Evolutionary conservation across 2,329 filamentous ascomycete species (phyloP), one percentile per base, ranked within the genome.

Genomic region (Ophidiomyces ophidiicola): DNA sequence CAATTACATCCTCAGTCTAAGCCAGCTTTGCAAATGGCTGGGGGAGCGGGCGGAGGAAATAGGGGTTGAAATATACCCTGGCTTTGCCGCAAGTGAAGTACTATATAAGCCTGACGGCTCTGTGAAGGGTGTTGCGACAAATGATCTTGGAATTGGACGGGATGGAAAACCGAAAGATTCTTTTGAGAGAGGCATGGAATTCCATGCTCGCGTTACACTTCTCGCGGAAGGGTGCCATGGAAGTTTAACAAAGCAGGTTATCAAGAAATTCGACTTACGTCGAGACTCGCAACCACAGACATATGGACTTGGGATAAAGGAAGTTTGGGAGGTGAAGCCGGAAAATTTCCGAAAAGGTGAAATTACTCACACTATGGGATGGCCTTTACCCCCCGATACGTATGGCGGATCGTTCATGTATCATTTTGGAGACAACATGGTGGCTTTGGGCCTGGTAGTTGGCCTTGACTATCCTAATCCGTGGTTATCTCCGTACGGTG

Each of bases 351-450:
- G 80, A 45, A 82, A 82, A 55, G 90, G 90, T 38, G 69, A 88
- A 49, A 75, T 96, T 32, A 75, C 79, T 3, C 90, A 98, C 66
- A 82, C 85, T 3, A 76, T 98, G 78, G 90, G 90, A 14, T 96
- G 93, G 55, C 90, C 90, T 14, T 65, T 98, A 31, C 76, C 85
- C 11, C 76, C 71, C 51, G 81, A 96, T 56, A 90, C 87, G 6
- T 98, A 98, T 57, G 90, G 90, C 49, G 90, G 90, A 48, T 86
- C 83, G n/a, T 98, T 86, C 79, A 87, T 98, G 83, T 98, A 98
- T 57, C 90, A 98, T 62, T 98, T 96, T 61, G 90, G 87, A 25
- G 88, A 98, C 52, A 98, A 96, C 62, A 74, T 96, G 52, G 88
- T 98, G 44, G 86, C 79, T 49, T 71, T 98, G 41, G 90, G 90